Evolutionary conservation across 2,329 filamentous ascomycete genomes (phyloP), one percentile per base, ranked within the genome.

Genomic region (Epichloe brachyelytri): DNA sequence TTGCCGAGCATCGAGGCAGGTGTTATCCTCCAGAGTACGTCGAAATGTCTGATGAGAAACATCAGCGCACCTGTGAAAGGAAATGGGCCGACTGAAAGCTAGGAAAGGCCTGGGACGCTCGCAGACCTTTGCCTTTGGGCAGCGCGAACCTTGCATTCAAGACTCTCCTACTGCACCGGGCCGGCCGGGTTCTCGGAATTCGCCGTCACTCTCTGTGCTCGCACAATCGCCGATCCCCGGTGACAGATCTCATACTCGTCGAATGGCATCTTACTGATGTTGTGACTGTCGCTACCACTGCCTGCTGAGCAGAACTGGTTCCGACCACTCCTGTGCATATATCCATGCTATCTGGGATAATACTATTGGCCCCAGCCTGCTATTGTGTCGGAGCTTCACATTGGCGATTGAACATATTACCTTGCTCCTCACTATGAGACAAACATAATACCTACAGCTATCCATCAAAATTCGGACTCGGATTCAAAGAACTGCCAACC

Each of bases 11-110:
- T 66, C 82, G 83, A 49, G 71, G 77, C 45, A 82, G 90, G 54
- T 98, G 93, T 74, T 93, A 83, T 60, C 93, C 93, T 20, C 90
- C 95, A 62, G 89, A 91, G 64, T 98, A 98, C 64, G 88, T 98
- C 53, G 89, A 93, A 68, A 98, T 98, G 93, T 86, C 83, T 57
- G 88, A 86, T 57, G 86, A 91, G 64, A 88, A 91, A 65, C 90
- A 98, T 68, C 86, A 88, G 60, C 83, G 83, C 61, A 93, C 90
- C 43, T 97, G 93, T 66, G 93, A 98, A 72, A 86, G 88, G 91
- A 95, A 61, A 84, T 98, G 75, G 88, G 89, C 61, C 90, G 89
- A 65, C 81, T 98, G 60, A 91, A 94, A 68, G 85, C 93, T 65
- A 82, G 90, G 60, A 85, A 86, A 59, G 93, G 91, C 62, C 76